phyloP scores from a whole-genome alignment of 108 stramenopile species.

The Cyclostephanos tholiformis region DNA sequence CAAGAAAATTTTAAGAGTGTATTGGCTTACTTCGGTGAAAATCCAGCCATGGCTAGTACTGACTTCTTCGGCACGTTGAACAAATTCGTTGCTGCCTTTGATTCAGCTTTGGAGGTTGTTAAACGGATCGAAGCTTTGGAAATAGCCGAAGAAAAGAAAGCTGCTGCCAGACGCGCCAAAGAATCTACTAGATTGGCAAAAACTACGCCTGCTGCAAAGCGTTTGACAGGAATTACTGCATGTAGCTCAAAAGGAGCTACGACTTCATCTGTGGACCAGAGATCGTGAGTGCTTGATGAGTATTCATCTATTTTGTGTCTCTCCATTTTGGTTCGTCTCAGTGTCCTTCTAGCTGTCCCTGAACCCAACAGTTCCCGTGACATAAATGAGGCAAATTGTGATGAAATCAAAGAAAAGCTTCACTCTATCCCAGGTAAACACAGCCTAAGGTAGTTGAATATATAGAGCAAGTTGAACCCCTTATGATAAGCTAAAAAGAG shows the following conservation, averaged over 20 bases:
- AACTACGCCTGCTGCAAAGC: conserved; percentile 2
- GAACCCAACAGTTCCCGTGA: no score
- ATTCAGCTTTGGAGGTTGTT: conserved; percentile 68
- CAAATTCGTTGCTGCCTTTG: conserved; percentile 71
- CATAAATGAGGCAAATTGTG: no score
- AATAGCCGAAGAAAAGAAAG: conserved; percentile 49
- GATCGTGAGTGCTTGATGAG: conserved; percentile 25
- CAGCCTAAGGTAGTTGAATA: no score
- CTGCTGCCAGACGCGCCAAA: conserved; percentile 43
- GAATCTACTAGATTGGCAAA: conserved; percentile 26
- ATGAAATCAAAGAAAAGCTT: no score
- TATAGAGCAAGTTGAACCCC: no score
- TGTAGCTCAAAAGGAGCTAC: conserved; percentile 16
- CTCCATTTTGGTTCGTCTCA: background rate
- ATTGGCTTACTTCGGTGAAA: conserved; percentile 87
- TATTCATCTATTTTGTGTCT: background rate
- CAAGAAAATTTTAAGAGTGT: conserved; percentile 66
- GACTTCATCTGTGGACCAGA: conserved; percentile 39
- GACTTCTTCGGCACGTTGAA: conserved; percentile 89
- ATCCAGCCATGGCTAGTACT: conserved; percentile 77
- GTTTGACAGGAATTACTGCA: background rate
- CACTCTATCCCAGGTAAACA: no score
- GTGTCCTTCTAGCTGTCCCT: background rate
- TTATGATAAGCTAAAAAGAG: no score
- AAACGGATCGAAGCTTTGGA: conserved; percentile 62